Percentiles rank a stretch among this genome's conserved stretches.
phyloP scores from a whole-genome alignment of 495 filamentous ascomycete genomes.

The Neurospora sp. region DNA sequence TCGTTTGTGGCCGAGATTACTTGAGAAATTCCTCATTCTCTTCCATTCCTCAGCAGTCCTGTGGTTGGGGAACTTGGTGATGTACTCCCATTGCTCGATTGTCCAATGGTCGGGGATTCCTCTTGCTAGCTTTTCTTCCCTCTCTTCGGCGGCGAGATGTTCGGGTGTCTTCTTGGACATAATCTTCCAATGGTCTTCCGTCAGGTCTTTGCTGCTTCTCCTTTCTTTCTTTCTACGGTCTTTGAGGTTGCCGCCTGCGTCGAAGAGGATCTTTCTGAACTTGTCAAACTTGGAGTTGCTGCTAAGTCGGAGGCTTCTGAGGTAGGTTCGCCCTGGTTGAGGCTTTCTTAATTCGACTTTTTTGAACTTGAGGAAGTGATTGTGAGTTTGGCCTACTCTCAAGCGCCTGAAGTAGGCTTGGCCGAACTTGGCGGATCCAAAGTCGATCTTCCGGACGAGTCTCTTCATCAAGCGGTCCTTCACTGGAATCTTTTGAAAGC shows the following conservation, averaged over 20 bases:
- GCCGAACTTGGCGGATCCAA: not conserved
- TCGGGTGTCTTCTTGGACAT: not conserved
- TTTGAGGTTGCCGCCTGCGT: not conserved
- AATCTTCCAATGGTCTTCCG: not conserved
- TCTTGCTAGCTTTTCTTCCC: not conserved
- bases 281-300: not conserved
- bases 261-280: not conserved
- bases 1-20: not conserved
- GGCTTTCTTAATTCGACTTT: not conserved
- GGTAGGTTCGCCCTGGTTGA: not conserved
- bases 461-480: not conserved
- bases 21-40: not conserved
- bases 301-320: not conserved
- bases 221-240: not conserved
- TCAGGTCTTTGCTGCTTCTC: not conserved
- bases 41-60: not conserved
- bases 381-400: not conserved
- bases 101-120: not conserved
- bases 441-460: not conserved
- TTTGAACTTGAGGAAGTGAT: not conserved
- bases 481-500: not conserved
- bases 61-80: not conserved
- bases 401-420: not conserved
- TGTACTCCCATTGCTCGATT: not conserved
- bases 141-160: not conserved